Evolutionary conservation across 768 basidiomycete genomes (phyloP).

Genomic region (Hygrocybe punicea): DNA sequence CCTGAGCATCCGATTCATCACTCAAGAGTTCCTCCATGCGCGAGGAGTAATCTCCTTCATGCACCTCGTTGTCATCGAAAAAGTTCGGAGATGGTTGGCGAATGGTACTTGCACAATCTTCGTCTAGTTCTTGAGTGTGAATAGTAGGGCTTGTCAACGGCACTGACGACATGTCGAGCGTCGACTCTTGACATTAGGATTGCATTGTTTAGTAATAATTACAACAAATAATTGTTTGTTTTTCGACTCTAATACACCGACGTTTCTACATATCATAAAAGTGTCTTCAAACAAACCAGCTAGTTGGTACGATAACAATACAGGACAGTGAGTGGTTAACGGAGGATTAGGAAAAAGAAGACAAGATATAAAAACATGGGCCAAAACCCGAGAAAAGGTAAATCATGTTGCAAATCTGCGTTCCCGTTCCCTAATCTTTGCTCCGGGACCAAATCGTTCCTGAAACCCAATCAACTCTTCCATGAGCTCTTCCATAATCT

Average conservation of each 20-base stretch:
- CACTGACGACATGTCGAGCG: neutral
- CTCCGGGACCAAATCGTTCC: conserved; percentile 70
- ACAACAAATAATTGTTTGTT: no score
- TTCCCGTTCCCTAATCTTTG: conserved; percentile 51
- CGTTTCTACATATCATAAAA: no score
- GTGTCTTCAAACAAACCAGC: no score
- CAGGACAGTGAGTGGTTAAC: neutral
- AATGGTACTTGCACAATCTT: conserved; percentile 22
- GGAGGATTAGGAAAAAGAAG: neutral
- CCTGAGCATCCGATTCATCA: conserved; percentile 30
- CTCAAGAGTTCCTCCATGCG: conserved; percentile 67
- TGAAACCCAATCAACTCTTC: conserved; percentile 86
- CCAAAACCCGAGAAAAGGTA: neutral
- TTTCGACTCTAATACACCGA: no score
- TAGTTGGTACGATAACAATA: no score
- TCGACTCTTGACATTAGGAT: neutral
- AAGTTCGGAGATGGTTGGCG: conserved; percentile 15
- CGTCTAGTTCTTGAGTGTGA: conserved; percentile 6
- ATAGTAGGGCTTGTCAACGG: neutral
- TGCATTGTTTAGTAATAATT: no score
- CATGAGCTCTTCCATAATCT: conserved; percentile 88
- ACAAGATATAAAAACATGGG: neutral
- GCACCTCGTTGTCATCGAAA: conserved; percentile 32
- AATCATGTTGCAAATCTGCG: conserved; percentile 34
- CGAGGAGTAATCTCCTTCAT: conserved; percentile 57